A percentile compares a stretch with the other conserved stretches of the same genome.
Evolutionary conservation across 176 grass and related monocot genomes (phyloP).

Genomic region (maize (Zea mays)): DNA sequence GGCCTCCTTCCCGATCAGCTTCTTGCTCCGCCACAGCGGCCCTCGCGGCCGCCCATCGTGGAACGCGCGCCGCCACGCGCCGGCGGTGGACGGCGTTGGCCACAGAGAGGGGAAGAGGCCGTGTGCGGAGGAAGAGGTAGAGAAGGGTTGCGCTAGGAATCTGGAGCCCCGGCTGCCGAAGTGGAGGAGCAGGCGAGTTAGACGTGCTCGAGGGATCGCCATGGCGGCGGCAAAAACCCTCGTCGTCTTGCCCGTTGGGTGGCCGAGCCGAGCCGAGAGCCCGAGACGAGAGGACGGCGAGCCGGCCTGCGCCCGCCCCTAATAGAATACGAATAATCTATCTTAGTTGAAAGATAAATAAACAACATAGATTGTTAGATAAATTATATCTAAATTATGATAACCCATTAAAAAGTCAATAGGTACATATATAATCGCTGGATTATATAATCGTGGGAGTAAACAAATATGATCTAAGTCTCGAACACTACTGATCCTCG

Average conservation of each 20-base stretch:
- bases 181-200: constrained; percentile 29
- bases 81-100: background rate
- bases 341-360: no score
- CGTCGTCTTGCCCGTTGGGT: background rate
- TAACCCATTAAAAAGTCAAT: no score
- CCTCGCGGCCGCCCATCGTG: constrained; percentile 88
- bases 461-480: no score
- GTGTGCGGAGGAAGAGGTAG: background rate
- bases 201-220: constrained; percentile 37
- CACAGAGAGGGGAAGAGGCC: background rate
- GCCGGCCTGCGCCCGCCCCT: background rate
- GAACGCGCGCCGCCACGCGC: constrained; percentile 44
- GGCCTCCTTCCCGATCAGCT: constrained; percentile 93
- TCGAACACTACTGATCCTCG: no score
- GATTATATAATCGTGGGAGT: no score
- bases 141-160: background rate
- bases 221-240: constrained; percentile 49
- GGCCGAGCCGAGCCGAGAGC: background rate
- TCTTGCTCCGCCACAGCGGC: constrained; percentile 93
- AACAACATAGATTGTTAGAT: no score
- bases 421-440: no score
- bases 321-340: no score
- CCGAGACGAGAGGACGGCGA: background rate
- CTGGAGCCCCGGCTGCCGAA: constrained; percentile 6
- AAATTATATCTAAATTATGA: no score